A percentile compares a stretch with the other conserved stretches of the same genome.
Evolutionary conservation across 2,329 filamentous ascomycete genomes (phyloP).

Genomic region (Fusarium gaditjirri): DNA sequence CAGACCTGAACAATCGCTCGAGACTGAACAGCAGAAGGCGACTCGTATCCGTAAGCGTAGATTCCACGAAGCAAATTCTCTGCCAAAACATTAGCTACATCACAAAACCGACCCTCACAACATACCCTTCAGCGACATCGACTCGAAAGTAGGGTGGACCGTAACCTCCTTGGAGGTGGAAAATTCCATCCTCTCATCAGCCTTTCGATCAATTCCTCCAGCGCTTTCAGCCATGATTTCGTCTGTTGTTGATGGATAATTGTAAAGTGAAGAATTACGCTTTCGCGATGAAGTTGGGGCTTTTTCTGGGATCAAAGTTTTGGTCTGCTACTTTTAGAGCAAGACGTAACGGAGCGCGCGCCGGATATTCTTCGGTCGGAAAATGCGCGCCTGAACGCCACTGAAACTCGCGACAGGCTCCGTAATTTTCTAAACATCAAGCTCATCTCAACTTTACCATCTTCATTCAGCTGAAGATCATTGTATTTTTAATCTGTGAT

Average conservation of each 20-base stretch:
- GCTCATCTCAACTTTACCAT: constrained; percentile 31
- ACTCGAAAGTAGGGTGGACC: constrained; percentile 92
- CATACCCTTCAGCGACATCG: constrained; percentile 90
- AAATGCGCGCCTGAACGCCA: constrained; percentile 36
- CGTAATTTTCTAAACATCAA: constrained; percentile 42
- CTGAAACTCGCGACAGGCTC: constrained; percentile 44
- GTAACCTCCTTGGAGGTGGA: constrained; percentile 98
- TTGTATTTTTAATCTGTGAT: background rate
- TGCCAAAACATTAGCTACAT: constrained; percentile 44
- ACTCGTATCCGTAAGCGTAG: constrained; percentile 98
- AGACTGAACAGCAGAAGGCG: constrained; percentile 96
- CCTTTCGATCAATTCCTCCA: constrained; percentile 83
- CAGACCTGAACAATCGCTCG: constrained; percentile 98
- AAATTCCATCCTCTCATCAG: constrained; percentile 98
- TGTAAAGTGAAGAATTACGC: constrained; percentile 2
- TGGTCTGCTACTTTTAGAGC: constrained; percentile 35
- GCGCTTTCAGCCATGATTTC: constrained; percentile 84
- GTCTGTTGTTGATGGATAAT: constrained; percentile 4
- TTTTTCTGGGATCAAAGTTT: constrained; percentile 42
- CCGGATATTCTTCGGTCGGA: constrained; percentile 48
- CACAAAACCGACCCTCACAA: background rate
- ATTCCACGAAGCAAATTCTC: constrained; percentile 96
- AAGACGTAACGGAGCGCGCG: constrained; percentile 15
- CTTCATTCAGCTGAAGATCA: background rate
- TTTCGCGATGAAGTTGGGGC: constrained; percentile 26